Conservation (phyloP, 805 yeast genomes). For the Kregervanrija delftensis region DNA sequence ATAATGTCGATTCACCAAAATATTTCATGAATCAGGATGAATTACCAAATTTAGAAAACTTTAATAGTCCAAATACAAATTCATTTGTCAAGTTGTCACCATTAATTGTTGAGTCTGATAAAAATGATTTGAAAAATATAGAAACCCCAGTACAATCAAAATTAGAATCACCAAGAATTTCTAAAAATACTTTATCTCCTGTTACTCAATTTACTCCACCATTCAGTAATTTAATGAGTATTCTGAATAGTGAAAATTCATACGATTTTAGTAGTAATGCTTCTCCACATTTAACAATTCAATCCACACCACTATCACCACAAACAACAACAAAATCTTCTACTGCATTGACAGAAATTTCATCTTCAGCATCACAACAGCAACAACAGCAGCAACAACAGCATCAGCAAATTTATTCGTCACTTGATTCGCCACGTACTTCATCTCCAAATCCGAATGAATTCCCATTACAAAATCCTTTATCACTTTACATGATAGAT, state of each 20-base stretch:
- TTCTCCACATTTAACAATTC: constrained; percentile 3
- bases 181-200: not conserved
- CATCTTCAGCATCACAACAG: not conserved
- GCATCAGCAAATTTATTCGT: not conserved
- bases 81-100: too few relatives aligned
- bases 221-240: not conserved
- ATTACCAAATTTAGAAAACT: too few relatives aligned
- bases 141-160: too few relatives aligned
- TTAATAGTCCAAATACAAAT: too few relatives aligned
- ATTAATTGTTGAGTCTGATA: too few relatives aligned
- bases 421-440: not conserved
- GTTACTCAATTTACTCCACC: not conserved
- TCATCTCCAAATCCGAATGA: not conserved
- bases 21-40: too few relatives aligned
- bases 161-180: too few relatives aligned
- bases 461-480: not conserved
- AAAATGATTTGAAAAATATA: too few relatives aligned
- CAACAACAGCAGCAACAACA: not conserved
- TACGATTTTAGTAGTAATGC: not conserved
- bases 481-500: constrained; percentile 15
- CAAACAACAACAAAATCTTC: constrained; percentile 8
- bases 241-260: not conserved
- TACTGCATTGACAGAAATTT: not conserved
- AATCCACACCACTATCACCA: constrained; percentile 1
- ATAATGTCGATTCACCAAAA: too few relatives aligned